Evolutionary conservation across 2,329 filamentous ascomycete species (phyloP), one percentile per base, ranked within the genome.

Genomic region (Claviceps digitariae): DNA sequence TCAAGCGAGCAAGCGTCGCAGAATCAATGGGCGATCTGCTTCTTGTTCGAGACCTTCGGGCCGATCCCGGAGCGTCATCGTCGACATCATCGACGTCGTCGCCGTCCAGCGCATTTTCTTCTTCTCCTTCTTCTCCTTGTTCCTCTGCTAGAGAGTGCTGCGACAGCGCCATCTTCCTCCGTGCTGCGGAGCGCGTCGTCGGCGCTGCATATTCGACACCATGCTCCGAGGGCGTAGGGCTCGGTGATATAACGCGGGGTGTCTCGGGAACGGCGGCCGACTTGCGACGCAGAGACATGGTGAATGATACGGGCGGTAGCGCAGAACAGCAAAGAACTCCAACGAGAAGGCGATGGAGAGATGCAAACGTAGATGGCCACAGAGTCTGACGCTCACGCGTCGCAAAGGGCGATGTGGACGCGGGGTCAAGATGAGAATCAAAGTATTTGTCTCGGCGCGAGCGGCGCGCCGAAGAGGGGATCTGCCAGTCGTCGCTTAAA

Each of bases 191-290:
- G 61, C 89, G 82, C 57, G 89, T 94, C 56, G 83, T 76, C 6
- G 88, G 88, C 10, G 82, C 86, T 58, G 81, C 82, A 68, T 94
- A 79, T 40, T 68, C 68, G 29, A 54, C 55, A 20, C 64, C 66
- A 31, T 56, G 61, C 53, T 69, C 67, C 45, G 67, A 67, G 25
- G 67, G 64, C 2, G 86, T 84, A 43, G 90, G 90, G 53, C 89
- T 93, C 43, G 90, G 90, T 13, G 89, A 94, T 61, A 93, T 94
- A 60, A 96, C 87, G 64, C 89, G 84, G 63, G 90, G 90, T 54
- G 86, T 93, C 54, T 79, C 78, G 54, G 90, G 90, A 54, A 93
- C 74, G 60, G 74, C 68, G 10, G 29, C 25, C 4, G 51, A 25
- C 56, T 78, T 73, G 51, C 69, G 67, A 54, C 72, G 74, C 56